These are phyloP conservation scores for Balamuthia mandrillaris DNA, from an alignment of 208 protist species.

Conservation along the genomic window DNA sequence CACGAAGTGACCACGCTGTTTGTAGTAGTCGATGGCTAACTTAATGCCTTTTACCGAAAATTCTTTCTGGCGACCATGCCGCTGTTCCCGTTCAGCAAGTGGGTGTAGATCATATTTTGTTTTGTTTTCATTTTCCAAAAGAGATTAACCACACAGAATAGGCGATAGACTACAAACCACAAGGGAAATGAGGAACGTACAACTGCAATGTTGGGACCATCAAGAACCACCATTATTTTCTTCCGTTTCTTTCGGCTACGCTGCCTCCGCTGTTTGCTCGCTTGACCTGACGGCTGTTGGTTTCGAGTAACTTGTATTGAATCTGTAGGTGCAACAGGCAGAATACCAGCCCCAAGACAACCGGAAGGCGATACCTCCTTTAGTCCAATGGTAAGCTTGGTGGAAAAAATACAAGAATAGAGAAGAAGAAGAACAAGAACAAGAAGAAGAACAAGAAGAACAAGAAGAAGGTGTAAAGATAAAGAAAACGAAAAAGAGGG, in stretches of 20 bases:
- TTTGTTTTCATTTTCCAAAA: not conserved
- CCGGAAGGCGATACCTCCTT: too few relatives aligned
- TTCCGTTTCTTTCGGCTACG: not conserved
- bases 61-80: conserved; percentile 42
- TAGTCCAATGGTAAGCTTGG: too few relatives aligned
- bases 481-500: too few relatives aligned
- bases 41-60: conserved; percentile 25
- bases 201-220: conserved; percentile 61
- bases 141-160: not conserved
- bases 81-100: conserved; percentile 8
- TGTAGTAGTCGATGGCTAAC: conserved; percentile 52
- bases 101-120: not conserved
- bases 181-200: not conserved
- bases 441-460: too few relatives aligned
- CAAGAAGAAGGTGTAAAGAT: too few relatives aligned
- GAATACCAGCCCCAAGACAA: too few relatives aligned
- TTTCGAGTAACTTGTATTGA: too few relatives aligned
- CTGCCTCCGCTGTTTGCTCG: too few relatives aligned
- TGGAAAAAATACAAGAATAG: too few relatives aligned
- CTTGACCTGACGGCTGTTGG: too few relatives aligned
- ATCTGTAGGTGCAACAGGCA: too few relatives aligned
- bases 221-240: conserved; percentile 51
- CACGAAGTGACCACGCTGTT: conserved; percentile 38
- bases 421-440: too few relatives aligned
- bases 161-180: not conserved